A percentile compares a stretch with the other conserved stretches of the same genome.
Conservation (phyloP, 495 filamentous ascomycete genomes). For the Penicillium soppii region DNA sequence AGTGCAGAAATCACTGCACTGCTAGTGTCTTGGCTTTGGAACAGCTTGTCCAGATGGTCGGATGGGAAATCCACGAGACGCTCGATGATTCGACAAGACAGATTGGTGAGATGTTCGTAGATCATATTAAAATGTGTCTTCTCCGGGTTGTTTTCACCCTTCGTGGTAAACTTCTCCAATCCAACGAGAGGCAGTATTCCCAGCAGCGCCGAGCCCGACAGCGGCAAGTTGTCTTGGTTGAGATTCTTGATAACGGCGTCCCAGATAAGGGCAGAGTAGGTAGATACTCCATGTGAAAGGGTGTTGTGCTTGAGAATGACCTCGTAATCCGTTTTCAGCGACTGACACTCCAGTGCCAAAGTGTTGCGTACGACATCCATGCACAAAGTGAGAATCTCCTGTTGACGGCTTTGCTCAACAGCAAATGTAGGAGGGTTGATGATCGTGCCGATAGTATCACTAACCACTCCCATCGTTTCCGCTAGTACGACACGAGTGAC, state of each 20-base stretch:
- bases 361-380: constrained; percentile 69
- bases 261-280: constrained; percentile 71
- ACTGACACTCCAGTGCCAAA: constrained; percentile 72
- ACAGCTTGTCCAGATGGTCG: constrained; percentile 62
- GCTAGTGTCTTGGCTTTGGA: constrained; percentile 58
- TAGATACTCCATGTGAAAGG: constrained; percentile 65
- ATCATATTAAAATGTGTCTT: constrained; percentile 71
- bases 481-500: constrained; percentile 54
- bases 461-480: constrained; percentile 52
- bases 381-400: constrained; percentile 37
- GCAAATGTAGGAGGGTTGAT: constrained; percentile 41
- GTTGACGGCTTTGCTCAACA: constrained; percentile 35
- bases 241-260: constrained; percentile 69
- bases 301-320: constrained; percentile 56
- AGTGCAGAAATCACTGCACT: constrained; percentile 68
- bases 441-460: constrained; percentile 46
- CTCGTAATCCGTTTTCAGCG: constrained; percentile 68
- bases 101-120: constrained; percentile 64
- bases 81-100: constrained; percentile 71
- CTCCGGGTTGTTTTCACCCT: constrained; percentile 47
- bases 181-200: constrained; percentile 67
- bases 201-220: constrained; percentile 70
- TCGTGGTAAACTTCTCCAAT: constrained; percentile 67
- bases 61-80: constrained; percentile 71
- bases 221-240: constrained; percentile 56